Evolutionary conservation across 257 asterid species (phyloP).

Genomic region (Penstemon davidsonii): DNA sequence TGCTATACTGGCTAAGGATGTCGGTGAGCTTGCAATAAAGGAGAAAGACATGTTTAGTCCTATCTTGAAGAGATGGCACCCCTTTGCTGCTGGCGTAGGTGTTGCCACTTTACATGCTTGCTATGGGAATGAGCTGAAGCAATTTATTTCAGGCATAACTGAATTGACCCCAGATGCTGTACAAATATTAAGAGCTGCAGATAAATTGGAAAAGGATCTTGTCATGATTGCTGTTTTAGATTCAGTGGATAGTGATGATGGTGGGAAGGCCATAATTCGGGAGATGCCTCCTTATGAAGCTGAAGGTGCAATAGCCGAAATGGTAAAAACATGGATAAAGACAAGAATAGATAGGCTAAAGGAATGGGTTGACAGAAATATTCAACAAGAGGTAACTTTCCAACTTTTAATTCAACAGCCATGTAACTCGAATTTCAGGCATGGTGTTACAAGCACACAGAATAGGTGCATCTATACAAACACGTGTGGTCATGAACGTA

Average conservation of each 20-base stretch:
- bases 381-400: slow-evolving; percentile 93
- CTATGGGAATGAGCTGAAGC: slow-evolving; percentile 94
- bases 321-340: slow-evolving; percentile 92
- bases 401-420: background rate
- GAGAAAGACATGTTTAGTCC: slow-evolving; percentile 87
- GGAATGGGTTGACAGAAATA: slow-evolving; percentile 92
- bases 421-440: background rate
- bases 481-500: background rate
- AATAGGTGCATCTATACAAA: background rate
- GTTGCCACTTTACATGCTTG: slow-evolving; percentile 95
- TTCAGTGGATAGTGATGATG: slow-evolving; percentile 98
- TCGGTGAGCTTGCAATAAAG: slow-evolving; percentile 75
- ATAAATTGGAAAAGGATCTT: slow-evolving; percentile 90
- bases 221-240: slow-evolving; percentile 97
- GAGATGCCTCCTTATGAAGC: slow-evolving; percentile 99
- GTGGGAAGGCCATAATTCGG: slow-evolving; percentile 96
- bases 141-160: slow-evolving; percentile 74
- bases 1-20: slow-evolving; percentile 95
- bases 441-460: background rate
- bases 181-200: slow-evolving; percentile 90
- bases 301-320: slow-evolving; percentile 78
- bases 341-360: slow-evolving; percentile 78
- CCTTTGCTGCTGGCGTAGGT: slow-evolving; percentile 95
- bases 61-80: slow-evolving; percentile 91
- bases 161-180: slow-evolving; percentile 98